Evolutionary conservation across 139 green algal species (phyloP).

Genomic region (Chlorella sp.): DNA sequence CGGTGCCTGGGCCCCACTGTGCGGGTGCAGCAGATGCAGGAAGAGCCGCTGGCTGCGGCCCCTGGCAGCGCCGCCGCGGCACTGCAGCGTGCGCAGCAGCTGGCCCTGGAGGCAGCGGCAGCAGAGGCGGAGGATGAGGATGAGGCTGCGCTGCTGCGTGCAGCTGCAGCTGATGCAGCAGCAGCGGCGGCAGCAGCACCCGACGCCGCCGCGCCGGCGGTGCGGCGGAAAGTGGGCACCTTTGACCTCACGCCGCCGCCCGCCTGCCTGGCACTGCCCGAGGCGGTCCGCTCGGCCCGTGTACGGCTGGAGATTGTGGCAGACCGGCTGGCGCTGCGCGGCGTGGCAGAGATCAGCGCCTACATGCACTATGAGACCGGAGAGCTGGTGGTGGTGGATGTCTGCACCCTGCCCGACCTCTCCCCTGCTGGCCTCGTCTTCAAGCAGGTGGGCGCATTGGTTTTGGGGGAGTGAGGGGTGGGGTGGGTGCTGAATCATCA

Average conservation of each 20-base stretch:
- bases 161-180: neutral
- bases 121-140: constrained; percentile 11
- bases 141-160: constrained; percentile 3
- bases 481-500: neutral
- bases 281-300: constrained; percentile 33
- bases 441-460: constrained; percentile 6
- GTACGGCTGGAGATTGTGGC: constrained; percentile 59
- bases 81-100: neutral
- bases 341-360: constrained; percentile 68
- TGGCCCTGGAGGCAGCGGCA: neutral
- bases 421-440: constrained; percentile 14
- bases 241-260: constrained; percentile 48
- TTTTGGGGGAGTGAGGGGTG: neutral
- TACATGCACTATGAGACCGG: constrained; percentile 75
- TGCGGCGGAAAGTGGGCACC: neutral
- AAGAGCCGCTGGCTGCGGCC: neutral
- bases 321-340: constrained; percentile 61
- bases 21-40: constrained; percentile 25
- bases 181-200: neutral
- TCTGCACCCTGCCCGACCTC: constrained; percentile 50
- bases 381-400: constrained; percentile 77
- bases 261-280: neutral
- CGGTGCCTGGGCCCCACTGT: constrained; percentile 38
- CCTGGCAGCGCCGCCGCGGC: neutral
- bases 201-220: neutral